Base-by-base conservation (phyloP, 2,329 filamentous ascomycete species). In the Colletotrichum euphorbiae region DNA sequence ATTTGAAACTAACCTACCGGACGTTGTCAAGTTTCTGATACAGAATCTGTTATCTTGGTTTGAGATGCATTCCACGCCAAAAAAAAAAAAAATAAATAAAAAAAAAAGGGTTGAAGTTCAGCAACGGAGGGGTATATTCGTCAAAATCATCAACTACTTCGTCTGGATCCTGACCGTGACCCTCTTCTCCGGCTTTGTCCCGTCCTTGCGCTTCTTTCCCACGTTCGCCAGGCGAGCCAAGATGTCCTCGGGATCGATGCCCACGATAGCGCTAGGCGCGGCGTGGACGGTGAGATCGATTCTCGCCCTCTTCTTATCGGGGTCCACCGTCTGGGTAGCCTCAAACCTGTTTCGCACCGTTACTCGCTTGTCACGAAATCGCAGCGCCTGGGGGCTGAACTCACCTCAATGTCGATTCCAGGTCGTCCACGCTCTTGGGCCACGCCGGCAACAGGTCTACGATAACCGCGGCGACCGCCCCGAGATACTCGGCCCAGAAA, bases 401-500 rank as follows among this genome's bases (percentile, higher is more conserved):
- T 75, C 71, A 85, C 84, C 73, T 79, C 54, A 87, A 73, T 15
- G 72, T 73, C 5, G 76, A 74, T 13, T 71, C 70, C 3, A 86
- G 70, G 17, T 79, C 74, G 0, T 75, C 71, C n/a, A 73, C 70
- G 2, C 72, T 75, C 46, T 71, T 75, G 2, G 85, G 86, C 62
- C 77, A 76, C 0, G 78, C 75, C 0, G 84, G 82, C 36, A 82
- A 76, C 1, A 87, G 51, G 17, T 75, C 77, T 1, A 80, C 80
- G 58, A 88, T 71, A 4, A 82, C 74, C 12, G 77, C 76, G 4
- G 84, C 82, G 33, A 86, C 77, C 13, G 81, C 80, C 8, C 86
- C 86, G 13, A 85, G 76, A 65, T 87, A 88, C 58, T 82, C 80
- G 9, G 84, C 82, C 86, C 85, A 88, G 70, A 87, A 87, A 2